Base-by-base conservation (phyloP, 1,284 basidiomycete species). In the Polyporus tsugae region DNA sequence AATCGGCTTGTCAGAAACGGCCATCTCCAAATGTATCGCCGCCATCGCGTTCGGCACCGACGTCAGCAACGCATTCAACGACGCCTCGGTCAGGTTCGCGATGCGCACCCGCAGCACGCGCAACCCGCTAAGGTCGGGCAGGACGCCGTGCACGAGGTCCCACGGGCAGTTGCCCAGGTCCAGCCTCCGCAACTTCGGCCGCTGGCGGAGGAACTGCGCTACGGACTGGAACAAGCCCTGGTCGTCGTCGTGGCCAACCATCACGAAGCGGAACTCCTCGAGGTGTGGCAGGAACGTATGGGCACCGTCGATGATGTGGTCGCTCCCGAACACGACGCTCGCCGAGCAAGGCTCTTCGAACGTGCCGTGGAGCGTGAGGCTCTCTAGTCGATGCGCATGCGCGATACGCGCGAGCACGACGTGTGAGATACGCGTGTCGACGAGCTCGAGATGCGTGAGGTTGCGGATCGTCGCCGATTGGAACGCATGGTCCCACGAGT, bases 401-500 rank as follows among this genome's bases (percentile, higher is more conserved):
- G 87, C 86, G 60, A 91, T 88, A 22, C 89, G 84, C 10, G 87
- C 83, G 38, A 91, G 83, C 36, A 91, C 88, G 57, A 86, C 79
- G 72, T 88, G 87, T 6, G 87, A 89, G 52, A 91, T 88, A 9
- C 86, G 83, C 15, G 89, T 90, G 74, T 90, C 88, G 59, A 90
- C 87, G 58, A 91, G 84, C 73, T 91, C 88, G 66, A 91, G 85
- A 67, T 89, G 88, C 0, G 88, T 90, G 66, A 91, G 84, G 70
- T 88, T 87, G 63, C 85, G 83, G 72, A 91, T 89, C 0, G 89
- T 87, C 9, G 83, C 81, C 2, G 86, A 87, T 73, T 87, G 83
- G 80, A 91, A 91, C 0, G 86, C 87, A 60, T 80, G 81, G 79
- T 91, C 89, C 89, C 88, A 90, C 0, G 86, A 88, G 75, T 90